Evolutionary conservation across 495 filamentous ascomycete genomes (phyloP), one percentile per base, ranked within the genome.

Genomic region (Beverwykella pulmonaria): DNA sequence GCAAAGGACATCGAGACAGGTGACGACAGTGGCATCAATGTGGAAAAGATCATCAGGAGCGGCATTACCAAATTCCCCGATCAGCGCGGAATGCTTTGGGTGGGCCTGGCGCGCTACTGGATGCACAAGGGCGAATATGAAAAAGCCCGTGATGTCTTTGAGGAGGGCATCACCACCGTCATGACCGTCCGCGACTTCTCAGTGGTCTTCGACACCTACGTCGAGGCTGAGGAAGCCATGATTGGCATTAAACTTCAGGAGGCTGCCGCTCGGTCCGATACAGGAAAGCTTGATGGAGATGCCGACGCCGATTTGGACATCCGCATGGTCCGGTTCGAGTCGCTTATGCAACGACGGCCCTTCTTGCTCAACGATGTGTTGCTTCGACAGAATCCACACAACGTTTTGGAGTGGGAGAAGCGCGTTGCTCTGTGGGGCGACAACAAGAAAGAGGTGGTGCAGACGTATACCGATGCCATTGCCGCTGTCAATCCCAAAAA

Each of bases 111-210:
- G 41, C 95, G 94, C 14, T 99, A 99, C 75, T 98, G 93, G 92
- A 96, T 93, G 74, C 93, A 89, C 17, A 90, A 86, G 71, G 92
- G 92, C 30, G 91, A 90, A 68, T 97, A 97, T 73, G 95, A 99
- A 73, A 85, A 84, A 70, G 92, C 94, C 0, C 81, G 94, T 68
- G 94, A 99, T 77, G 83, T 96, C 22, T 97, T 96, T 69, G 95
- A 99, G 78, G 93, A 98, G 78, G 95, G 92, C 49, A 91, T 98
- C 67, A 96, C 91, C 27, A 98, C 94, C 0, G 95, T 97, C 61
- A 97, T 97, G 93, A 99, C 95, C 3, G 92, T 98, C n/a, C 86
- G 95, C 55, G 95, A 99, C 78, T 99, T 99, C 71, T 95, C 93
- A 0, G 83, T 97, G 48, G 87, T 98, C 23, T 99, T 99, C 69